Conservation (phyloP, 2,329 filamentous ascomycete genomes). For the Ophiostoma montium region DNA sequence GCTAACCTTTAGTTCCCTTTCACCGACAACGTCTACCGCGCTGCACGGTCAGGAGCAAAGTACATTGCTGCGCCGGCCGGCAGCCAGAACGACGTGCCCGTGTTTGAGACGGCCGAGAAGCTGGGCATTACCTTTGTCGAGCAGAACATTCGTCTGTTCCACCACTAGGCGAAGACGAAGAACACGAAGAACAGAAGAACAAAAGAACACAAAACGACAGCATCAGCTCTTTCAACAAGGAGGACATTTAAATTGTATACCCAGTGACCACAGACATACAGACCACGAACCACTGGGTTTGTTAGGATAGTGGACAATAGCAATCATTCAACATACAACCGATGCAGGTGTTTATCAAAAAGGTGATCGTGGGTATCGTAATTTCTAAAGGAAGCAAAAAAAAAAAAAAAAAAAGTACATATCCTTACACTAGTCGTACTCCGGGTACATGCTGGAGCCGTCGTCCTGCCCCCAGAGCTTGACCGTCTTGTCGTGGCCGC, state of each 20-base stretch:
- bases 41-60: slow-evolving; percentile 76
- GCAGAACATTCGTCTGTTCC: slow-evolving; percentile 87
- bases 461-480: slow-evolving; percentile 93
- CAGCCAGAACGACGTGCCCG: slow-evolving; percentile 69
- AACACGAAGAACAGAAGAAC: neutral
- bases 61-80: slow-evolving; percentile 90
- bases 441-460: slow-evolving; percentile 23
- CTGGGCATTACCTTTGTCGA: slow-evolving; percentile 88
- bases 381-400: neutral
- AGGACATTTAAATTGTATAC: slow-evolving; percentile 4
- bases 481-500: slow-evolving; percentile 85
- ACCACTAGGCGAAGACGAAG: slow-evolving; percentile 48
- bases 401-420: slow-evolving; percentile 1
- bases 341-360: neutral
- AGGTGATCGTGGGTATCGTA: neutral
- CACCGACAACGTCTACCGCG: slow-evolving; percentile 93
- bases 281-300: neutral
- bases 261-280: slow-evolving; percentile 2
- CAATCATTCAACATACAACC: neutral
- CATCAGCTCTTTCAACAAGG: neutral
- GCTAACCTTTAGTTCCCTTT: slow-evolving; percentile 65
- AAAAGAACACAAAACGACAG: neutral
- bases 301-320: neutral
- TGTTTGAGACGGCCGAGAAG: slow-evolving; percentile 83
- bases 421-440: slow-evolving; percentile 2